These are phyloP conservation scores for Oryza punctata DNA, from an alignment of 176 grass and related monocot species.

Conservation along the genomic window DNA sequence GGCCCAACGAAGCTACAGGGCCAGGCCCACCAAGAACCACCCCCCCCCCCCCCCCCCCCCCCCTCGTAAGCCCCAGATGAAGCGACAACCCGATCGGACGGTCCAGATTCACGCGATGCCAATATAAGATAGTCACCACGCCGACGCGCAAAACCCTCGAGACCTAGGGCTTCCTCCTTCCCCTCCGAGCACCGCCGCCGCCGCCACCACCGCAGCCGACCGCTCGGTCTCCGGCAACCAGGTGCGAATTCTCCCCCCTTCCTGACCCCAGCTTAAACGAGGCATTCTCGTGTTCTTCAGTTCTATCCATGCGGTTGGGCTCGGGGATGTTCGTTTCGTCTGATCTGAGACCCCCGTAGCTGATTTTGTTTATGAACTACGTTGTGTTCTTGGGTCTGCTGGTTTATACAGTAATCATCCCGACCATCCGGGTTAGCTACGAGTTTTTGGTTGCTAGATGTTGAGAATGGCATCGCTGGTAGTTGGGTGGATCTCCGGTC, in stretches of 20 bases:
- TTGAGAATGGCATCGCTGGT: not conserved
- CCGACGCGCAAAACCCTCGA: not conserved
- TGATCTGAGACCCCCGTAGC: not conserved
- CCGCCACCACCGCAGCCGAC: not conserved
- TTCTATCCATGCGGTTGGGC: not conserved
- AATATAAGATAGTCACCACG: not conserved
- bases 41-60: not conserved
- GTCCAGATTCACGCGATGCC: not conserved
- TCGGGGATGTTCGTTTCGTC: not conserved
- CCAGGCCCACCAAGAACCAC: not conserved
- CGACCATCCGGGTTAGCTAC: not conserved
- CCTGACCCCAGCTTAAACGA: not conserved
- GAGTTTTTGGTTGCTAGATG: not conserved
- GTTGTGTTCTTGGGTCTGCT: not conserved
- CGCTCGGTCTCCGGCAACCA: not conserved
- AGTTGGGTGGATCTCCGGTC: not conserved
- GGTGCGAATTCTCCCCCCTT: not conserved
- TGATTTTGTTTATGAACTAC: not conserved
- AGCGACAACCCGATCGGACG: not conserved
- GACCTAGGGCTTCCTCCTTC: constrained; percentile 2
- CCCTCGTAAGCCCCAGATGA: not conserved
- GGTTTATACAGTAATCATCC: not conserved
- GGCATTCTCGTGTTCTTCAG: not conserved
- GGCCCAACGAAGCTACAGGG: not conserved
- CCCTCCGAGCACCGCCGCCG: not conserved